These are phyloP conservation scores for Hymenoscyphus scutula DNA, from an alignment of 2,329 filamentous ascomycete species.

Conservation along the genomic window DNA sequence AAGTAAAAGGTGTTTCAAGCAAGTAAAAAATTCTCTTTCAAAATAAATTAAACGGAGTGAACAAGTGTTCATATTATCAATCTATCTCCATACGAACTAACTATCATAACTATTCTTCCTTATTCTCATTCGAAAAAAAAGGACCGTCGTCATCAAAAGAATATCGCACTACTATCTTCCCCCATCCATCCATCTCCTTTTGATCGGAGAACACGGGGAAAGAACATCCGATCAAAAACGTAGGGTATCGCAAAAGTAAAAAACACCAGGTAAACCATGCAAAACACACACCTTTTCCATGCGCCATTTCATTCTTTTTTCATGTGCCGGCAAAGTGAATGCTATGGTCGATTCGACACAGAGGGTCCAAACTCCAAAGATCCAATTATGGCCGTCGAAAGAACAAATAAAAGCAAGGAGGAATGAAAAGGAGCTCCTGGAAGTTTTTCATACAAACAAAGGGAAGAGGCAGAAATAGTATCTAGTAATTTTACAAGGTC, in stretches of 20 bases:
- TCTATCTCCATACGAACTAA: not conserved
- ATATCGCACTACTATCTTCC: not conserved
- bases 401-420: not conserved
- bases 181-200: not conserved
- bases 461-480: conserved; percentile 12
- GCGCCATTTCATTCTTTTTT: not conserved
- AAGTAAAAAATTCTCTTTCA: no score
- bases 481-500: conserved; percentile 31
- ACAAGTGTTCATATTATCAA: not conserved
- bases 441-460: conserved; percentile 9
- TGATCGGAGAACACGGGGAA: not conserved
- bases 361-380: not conserved
- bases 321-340: not conserved
- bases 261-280: conserved; percentile 1
- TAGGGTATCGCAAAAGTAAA: not conserved
- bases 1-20: no score
- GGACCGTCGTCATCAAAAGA: not conserved
- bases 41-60: not conserved
- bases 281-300: not conserved
- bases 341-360: not conserved
- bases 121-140: not conserved
- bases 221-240: not conserved
- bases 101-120: not conserved
- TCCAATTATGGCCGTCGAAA: not conserved
- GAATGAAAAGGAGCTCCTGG: not conserved